phyloP scores from a whole-genome alignment of 2,329 filamentous ascomycete genomes.

The Periconia digitata region DNA sequence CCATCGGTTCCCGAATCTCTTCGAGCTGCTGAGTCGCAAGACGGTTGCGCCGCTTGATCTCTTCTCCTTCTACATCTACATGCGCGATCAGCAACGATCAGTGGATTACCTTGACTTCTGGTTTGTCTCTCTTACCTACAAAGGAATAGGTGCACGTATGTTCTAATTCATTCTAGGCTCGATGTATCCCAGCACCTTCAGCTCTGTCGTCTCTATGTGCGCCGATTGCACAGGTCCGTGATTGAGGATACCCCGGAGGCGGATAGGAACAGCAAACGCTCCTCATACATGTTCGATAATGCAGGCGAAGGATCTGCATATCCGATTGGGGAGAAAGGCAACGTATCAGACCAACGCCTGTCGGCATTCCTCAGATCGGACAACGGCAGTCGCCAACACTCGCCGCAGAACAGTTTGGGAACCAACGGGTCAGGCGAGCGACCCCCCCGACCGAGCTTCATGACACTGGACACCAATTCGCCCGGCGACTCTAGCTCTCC shows the following conservation, averaged over 20 bases:
- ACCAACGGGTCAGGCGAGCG: conserved; percentile 58
- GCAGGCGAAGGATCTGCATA: conserved; percentile 59
- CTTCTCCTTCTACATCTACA: conserved; percentile 99
- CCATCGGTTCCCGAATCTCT: conserved; percentile 89
- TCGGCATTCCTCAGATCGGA: conserved; percentile 80
- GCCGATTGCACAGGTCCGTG: conserved; percentile 89
- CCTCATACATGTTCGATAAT: conserved; percentile 75
- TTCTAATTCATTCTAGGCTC: conserved; percentile 67
- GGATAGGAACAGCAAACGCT: conserved; percentile 82
- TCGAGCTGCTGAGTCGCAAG: conserved; percentile 90
- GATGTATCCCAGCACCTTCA: conserved; percentile 99
- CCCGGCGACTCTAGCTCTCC: conserved; percentile 59
- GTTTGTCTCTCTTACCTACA: conserved; percentile 55
- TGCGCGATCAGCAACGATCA: conserved; percentile 96
- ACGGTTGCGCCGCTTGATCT: conserved; percentile 96
- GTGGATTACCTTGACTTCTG: conserved; percentile 99
- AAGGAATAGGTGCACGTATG: conserved; percentile 6
- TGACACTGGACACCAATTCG: conserved; percentile 69
- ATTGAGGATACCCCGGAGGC: conserved; percentile 90
- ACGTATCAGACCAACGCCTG: conserved; percentile 82
- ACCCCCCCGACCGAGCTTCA: conserved; percentile 58
- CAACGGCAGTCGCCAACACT: conserved; percentile 48
- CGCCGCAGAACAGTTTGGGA: conserved; percentile 51
- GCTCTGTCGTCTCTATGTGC: conserved; percentile 93
- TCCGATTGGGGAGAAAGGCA: conserved; percentile 59